phyloP scores from a whole-genome alignment of 1,284 basidiomycete species.

The Ustilago crameri region DNA sequence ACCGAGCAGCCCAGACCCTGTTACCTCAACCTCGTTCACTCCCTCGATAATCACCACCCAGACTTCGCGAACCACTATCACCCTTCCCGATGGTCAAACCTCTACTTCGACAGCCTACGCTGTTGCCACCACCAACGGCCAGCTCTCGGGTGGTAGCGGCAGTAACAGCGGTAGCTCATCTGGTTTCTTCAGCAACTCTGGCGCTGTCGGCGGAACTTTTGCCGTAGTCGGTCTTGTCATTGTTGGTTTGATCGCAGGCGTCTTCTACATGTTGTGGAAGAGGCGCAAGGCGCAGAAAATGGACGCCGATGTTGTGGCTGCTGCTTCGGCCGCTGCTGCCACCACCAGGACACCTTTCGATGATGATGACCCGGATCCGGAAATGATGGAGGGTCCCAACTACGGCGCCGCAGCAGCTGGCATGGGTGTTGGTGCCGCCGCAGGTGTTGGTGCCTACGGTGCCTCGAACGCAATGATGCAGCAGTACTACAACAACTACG shows the following conservation, averaged over 20 bases:
- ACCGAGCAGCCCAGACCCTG: constrained; percentile 14
- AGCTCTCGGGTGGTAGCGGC: constrained; percentile 29
- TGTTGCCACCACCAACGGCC: constrained; percentile 48
- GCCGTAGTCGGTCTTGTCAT: constrained; percentile 65
- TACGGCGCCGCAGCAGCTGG: constrained; percentile 32
- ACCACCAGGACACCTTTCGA: constrained; percentile 67
- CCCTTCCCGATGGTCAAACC: constrained; percentile 39
- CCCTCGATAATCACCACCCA: constrained; percentile 43
- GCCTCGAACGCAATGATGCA: constrained; percentile 51
- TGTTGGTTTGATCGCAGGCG: constrained; percentile 48
- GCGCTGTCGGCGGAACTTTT: constrained; percentile 66
- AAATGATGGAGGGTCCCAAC: constrained; percentile 63
- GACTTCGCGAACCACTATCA: constrained; percentile 45
- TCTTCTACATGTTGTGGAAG: constrained; percentile 62
- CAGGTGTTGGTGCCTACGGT: constrained; percentile 39
- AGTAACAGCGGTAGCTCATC: constrained; percentile 23
- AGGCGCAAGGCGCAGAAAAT: constrained; percentile 63
- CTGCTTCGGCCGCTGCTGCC: constrained; percentile 65
- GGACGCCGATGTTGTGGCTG: constrained; percentile 67
- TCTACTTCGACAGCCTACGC: constrained; percentile 47
- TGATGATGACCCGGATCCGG: constrained; percentile 67
- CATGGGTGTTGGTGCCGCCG: constrained; percentile 34
- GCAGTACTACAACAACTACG: constrained; percentile 53
- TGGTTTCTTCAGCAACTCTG: constrained; percentile 62
- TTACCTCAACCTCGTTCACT: constrained; percentile 29